Percentiles rank a stretch among this genome's conserved stretches.
Conservation (phyloP, 2,329 filamentous ascomycete genomes). For the Fusarium kyushuense region DNA sequence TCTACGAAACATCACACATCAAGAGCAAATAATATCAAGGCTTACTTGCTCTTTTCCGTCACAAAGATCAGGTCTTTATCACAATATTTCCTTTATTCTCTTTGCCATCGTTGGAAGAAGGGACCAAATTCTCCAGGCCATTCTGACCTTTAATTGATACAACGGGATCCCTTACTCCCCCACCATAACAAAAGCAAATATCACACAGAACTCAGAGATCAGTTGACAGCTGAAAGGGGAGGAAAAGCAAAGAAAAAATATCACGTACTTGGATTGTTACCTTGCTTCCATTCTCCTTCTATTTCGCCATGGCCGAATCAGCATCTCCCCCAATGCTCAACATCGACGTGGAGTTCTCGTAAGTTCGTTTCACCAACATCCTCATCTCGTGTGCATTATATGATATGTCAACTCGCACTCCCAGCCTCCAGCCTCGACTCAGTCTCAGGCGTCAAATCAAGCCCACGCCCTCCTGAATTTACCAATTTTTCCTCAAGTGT, state of each 20-base stretch:
- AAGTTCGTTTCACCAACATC: slow-evolving; percentile 47
- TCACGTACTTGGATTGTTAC: slow-evolving; percentile 12
- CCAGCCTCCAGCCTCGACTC: slow-evolving; percentile 17
- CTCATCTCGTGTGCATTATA: slow-evolving; percentile 36
- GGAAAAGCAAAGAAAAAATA: background rate
- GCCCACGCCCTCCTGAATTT: slow-evolving; percentile 15
- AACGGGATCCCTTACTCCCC: slow-evolving; percentile 13
- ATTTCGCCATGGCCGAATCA: slow-evolving; percentile 34
- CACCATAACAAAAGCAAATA: slow-evolving; percentile 35
- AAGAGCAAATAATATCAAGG: slow-evolving; percentile 23
- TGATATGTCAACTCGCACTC: slow-evolving; percentile 44
- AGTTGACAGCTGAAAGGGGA: slow-evolving; percentile 4
- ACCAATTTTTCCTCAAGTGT: slow-evolving; percentile 19
- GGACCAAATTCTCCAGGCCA: background rate
- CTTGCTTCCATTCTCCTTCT: slow-evolving; percentile 12
- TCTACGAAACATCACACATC: slow-evolving; percentile 26
- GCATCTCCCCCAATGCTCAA: slow-evolving; percentile 56
- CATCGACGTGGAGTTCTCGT: slow-evolving; percentile 79
- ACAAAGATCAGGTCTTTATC: background rate
- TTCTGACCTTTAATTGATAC: slow-evolving; percentile 12
- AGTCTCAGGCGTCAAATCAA: slow-evolving; percentile 7
- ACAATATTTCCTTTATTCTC: background rate
- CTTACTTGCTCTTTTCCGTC: background rate
- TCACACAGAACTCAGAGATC: background rate
- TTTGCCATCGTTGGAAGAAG: background rate